These are phyloP conservation scores for Boletus hoseneyae DNA, from an alignment of 1,284 basidiomycete species.

Conservation along the genomic window DNA sequence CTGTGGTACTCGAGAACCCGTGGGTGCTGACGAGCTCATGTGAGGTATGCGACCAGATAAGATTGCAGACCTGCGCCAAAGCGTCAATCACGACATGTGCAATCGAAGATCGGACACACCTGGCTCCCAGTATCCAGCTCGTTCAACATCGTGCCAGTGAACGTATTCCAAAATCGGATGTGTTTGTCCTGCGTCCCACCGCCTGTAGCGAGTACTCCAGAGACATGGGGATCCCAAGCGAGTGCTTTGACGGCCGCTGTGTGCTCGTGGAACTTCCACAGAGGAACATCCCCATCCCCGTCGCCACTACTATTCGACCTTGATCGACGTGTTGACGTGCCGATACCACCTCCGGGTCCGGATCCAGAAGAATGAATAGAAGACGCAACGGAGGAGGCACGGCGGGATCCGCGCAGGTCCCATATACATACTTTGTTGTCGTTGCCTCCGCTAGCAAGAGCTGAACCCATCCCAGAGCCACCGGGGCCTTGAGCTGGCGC, in stretches of 20 bases:
- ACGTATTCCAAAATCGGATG: conserved; percentile 96
- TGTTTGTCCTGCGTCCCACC: conserved; percentile 98
- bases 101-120: conserved; percentile 44
- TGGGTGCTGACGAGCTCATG: conserved; percentile 98
- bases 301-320: conserved; percentile 38
- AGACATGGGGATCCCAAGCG: conserved; percentile 95
- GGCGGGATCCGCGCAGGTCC: conserved; percentile 70
- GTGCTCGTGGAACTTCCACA: conserved; percentile 96
- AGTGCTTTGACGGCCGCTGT: conserved; percentile 97
- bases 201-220: conserved; percentile 91
- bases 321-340: conserved; percentile 22
- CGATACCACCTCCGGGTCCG: conserved; percentile 27
- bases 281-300: conserved; percentile 53
- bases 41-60: conserved; percentile 94
- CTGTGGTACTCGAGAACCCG: conserved; percentile 90
- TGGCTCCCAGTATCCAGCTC: conserved; percentile 93
- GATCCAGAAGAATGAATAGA: conserved; percentile 25
- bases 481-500: conserved; percentile 26
- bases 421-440: conserved; percentile 99
- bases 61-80: conserved; percentile 81
- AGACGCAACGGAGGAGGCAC: conserved; percentile 32
- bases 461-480: conserved; percentile 49
- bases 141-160: conserved; percentile 80
- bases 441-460: conserved; percentile 93
- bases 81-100: conserved; percentile 8